Conservation (phyloP, 768 basidiomycete species). For the Clathrus columnatus region DNA sequence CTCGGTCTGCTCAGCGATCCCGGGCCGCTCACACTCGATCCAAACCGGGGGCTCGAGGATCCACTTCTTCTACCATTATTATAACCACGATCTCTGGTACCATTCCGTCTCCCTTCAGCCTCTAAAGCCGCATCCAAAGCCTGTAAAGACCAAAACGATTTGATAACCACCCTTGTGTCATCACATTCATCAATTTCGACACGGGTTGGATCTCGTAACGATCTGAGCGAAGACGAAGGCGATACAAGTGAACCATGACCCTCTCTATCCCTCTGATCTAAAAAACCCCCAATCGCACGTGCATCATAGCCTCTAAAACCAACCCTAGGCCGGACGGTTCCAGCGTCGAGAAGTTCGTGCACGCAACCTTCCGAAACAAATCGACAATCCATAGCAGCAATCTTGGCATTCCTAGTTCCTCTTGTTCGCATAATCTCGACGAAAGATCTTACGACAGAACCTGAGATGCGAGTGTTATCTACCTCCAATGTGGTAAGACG, state of each 20-base stretch:
- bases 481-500: constrained; percentile 61
- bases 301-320: constrained; percentile 75
- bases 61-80: constrained; percentile 25
- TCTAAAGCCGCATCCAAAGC: constrained; percentile 68
- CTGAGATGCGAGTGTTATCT: constrained; percentile 70
- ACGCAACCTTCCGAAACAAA: constrained; percentile 52
- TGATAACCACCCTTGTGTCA: constrained; percentile 58
- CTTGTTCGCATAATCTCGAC: constrained; percentile 46
- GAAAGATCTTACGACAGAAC: constrained; percentile 56
- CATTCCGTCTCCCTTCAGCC: constrained; percentile 59
- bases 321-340: constrained; percentile 52
- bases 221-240: background rate
- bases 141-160: constrained; percentile 84
- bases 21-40: background rate
- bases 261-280: constrained; percentile 64
- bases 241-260: constrained; percentile 35
- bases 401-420: constrained; percentile 37
- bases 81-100: constrained; percentile 35
- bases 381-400: constrained; percentile 73
- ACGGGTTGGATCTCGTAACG: background rate
- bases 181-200: constrained; percentile 79
- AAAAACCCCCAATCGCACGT: constrained; percentile 48
- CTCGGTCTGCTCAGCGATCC: constrained; percentile 4
- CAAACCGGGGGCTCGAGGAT: background rate
- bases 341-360: constrained; percentile 42